These are phyloP conservation scores for Apiotrichum montevideense DNA, from an alignment of 1,284 basidiomycete genomes.

Conservation along the genomic window DNA sequence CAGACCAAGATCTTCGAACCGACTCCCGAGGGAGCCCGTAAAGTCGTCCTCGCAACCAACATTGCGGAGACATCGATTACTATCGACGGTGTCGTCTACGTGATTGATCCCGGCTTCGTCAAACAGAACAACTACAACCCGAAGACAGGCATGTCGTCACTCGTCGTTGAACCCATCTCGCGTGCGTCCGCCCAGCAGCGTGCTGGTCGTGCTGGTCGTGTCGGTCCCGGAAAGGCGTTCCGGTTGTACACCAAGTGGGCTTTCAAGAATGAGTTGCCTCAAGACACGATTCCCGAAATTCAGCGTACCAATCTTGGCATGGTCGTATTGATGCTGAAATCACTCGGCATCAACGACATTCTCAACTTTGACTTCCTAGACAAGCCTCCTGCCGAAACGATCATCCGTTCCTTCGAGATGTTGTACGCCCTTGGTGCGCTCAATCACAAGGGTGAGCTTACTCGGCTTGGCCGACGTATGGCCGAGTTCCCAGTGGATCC, in stretches of 20 bases:
- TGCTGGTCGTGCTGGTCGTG: slow-evolving; percentile 92
- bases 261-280: slow-evolving; percentile 57
- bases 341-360: slow-evolving; percentile 58
- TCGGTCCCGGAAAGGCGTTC: slow-evolving; percentile 98
- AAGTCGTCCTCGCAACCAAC: slow-evolving; percentile 96
- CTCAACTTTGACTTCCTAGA: slow-evolving; percentile 60
- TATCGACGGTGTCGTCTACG: slow-evolving; percentile 95
- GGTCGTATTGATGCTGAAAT: slow-evolving; percentile 58
- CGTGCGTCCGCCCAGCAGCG: slow-evolving; percentile 94
- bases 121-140: slow-evolving; percentile 98
- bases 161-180: slow-evolving; percentile 90
- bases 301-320: slow-evolving; percentile 47
- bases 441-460: slow-evolving; percentile 93
- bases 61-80: slow-evolving; percentile 98
- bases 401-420: slow-evolving; percentile 88
- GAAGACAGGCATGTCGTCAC: slow-evolving; percentile 89
- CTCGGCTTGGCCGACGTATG: slow-evolving; percentile 92
- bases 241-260: slow-evolving; percentile 65
- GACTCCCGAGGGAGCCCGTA: slow-evolving; percentile 89
- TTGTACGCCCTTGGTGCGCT: slow-evolving; percentile 93
- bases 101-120: slow-evolving; percentile 95
- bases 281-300: slow-evolving; percentile 59
- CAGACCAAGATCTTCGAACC: slow-evolving; percentile 99
- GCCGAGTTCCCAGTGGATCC: slow-evolving; percentile 99
- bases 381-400: slow-evolving; percentile 84